Conservation (phyloP, 108 stramenopile genomes). For the Skeletonema marinoi region DNA sequence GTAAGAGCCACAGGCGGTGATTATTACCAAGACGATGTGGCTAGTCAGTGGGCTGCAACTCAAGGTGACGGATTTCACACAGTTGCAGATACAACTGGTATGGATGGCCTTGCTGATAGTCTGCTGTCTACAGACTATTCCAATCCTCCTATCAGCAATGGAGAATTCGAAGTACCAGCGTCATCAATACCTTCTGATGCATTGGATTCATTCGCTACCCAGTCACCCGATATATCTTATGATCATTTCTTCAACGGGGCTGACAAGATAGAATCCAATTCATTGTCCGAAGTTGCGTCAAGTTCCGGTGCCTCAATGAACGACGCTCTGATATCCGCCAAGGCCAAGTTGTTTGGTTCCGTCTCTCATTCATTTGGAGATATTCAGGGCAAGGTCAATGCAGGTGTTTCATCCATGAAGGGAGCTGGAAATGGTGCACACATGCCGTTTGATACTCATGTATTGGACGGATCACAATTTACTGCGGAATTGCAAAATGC, state of each 20-base stretch:
- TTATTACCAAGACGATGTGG: background rate
- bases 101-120: background rate
- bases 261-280: background rate
- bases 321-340: background rate
- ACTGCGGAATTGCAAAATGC: background rate
- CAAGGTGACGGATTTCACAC: background rate
- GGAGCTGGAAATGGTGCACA: conserved; percentile 6
- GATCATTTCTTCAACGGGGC: background rate
- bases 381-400: conserved; percentile 8
- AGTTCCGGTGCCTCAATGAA: conserved; percentile 9
- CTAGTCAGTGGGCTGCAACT: background rate
- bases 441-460: background rate
- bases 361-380: conserved; percentile 21
- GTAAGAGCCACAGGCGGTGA: background rate
- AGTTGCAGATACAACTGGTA: background rate
- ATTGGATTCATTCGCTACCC: background rate
- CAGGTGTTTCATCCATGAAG: conserved; percentile 7
- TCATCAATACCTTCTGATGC: background rate
- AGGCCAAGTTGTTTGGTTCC: conserved; percentile 9
- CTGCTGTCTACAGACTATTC: background rate
- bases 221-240: background rate
- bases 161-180: background rate
- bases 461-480: background rate
- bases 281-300: conserved; percentile 5
- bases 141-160: background rate